These are phyloP conservation scores for Thielaviopsis ethacetica DNA, from an alignment of 2,329 filamentous ascomycete genomes.

Conservation along the genomic window DNA sequence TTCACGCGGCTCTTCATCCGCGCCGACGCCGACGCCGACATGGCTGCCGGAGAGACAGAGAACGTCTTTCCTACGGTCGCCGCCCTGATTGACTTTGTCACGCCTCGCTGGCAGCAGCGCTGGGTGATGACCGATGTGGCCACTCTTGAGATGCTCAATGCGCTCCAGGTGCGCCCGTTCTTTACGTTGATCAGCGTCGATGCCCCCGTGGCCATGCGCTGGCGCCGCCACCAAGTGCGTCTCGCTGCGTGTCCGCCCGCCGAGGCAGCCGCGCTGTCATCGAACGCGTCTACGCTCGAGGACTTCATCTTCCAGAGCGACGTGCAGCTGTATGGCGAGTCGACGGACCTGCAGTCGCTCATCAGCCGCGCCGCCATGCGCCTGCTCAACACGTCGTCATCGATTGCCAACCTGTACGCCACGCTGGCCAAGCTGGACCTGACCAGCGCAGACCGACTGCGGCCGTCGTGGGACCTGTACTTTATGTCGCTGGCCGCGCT, in stretches of 20 bases:
- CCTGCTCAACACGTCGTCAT: slow-evolving; percentile 68
- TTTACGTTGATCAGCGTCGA: slow-evolving; percentile 88
- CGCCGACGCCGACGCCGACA: slow-evolving; percentile 34
- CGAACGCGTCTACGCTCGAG: slow-evolving; percentile 26
- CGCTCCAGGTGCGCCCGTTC: slow-evolving; percentile 66
- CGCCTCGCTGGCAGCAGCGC: slow-evolving; percentile 61
- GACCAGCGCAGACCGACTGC: slow-evolving; percentile 58
- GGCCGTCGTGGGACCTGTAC: slow-evolving; percentile 90
- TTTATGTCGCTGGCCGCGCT: slow-evolving; percentile 95
- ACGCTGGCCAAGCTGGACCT: slow-evolving; percentile 63
- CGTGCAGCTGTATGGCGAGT: slow-evolving; percentile 53
- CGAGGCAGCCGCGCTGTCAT: slow-evolving; percentile 13
- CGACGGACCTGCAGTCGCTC: slow-evolving; percentile 52
- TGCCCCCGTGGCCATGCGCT: slow-evolving; percentile 70
- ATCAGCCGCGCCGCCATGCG: slow-evolving; percentile 70
- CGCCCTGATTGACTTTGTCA: slow-evolving; percentile 68
- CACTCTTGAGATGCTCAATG: slow-evolving; percentile 55
- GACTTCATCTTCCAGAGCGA: slow-evolving; percentile 47
- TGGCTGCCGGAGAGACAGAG: slow-evolving; percentile 20
- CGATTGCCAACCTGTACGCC: slow-evolving; percentile 52
- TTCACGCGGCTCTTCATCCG: slow-evolving; percentile 68
- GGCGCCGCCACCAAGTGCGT: slow-evolving; percentile 55
- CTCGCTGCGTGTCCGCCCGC: not conserved
- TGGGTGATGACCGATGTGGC: slow-evolving; percentile 80
- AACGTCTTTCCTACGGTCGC: slow-evolving; percentile 43